Conservation (phyloP, 2,329 filamentous ascomycete species). For the Fusarium verticillioides region DNA sequence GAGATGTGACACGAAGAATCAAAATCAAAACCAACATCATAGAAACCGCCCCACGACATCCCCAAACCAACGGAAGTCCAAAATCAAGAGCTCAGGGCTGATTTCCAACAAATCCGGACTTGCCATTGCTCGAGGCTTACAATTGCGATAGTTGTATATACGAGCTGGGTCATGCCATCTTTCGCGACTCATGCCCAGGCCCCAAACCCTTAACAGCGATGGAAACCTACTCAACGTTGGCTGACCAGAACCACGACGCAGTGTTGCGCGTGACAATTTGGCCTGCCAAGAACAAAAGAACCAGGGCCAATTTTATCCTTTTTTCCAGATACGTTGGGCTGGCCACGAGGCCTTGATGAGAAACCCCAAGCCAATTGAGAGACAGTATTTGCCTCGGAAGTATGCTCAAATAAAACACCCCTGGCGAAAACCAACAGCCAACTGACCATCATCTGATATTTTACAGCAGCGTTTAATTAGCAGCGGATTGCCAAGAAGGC, state of each 20-base stretch:
- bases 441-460: background rate
- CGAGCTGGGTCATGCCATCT: background rate
- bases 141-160: background rate
- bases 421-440: background rate
- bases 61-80: too few species aligned
- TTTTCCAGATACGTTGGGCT: accelerated
- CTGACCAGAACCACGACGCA: background rate
- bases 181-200: background rate
- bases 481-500: background rate
- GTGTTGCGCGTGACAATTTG: background rate
- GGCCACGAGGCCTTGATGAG: too few species aligned
- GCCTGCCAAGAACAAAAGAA: background rate
- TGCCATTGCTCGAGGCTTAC: background rate
- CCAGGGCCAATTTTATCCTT: background rate
- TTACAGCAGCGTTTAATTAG: background rate
- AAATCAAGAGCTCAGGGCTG: background rate
- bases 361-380: background rate
- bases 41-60: too few species aligned
- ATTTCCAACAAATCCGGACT: background rate
- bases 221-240: background rate
- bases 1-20: background rate
- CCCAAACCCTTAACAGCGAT: background rate
- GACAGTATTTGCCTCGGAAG: background rate
- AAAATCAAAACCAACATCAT: background rate
- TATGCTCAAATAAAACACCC: background rate